Evolutionary conservation across 768 basidiomycete species (phyloP).

Genomic region (Phaeolepiota aurea): DNA sequence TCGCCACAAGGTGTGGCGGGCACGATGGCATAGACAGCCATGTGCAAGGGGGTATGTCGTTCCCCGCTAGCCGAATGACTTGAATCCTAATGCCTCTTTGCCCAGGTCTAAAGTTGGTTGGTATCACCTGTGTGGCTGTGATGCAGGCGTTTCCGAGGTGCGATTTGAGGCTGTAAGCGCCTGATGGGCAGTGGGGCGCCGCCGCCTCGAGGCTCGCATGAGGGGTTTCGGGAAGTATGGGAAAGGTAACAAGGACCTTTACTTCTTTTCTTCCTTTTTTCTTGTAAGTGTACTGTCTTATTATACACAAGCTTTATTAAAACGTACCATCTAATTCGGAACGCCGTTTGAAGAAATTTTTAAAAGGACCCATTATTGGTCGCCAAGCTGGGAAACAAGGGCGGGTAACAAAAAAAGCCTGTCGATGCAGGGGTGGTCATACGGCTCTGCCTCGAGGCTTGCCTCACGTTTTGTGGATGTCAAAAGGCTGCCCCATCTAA

Average conservation of each 20-base stretch:
- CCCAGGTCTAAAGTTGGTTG: neutral
- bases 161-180: neutral
- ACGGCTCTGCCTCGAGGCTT: constrained; percentile 38
- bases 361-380: too few relatives aligned
- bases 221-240: neutral
- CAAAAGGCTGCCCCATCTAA: constrained; percentile 22
- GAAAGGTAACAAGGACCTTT: neutral
- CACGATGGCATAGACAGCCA: neutral
- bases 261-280: neutral
- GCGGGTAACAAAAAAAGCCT: neutral
- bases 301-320: neutral
- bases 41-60: neutral
- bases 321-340: too few relatives aligned
- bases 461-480: constrained; percentile 33
- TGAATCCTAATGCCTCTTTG: neutral
- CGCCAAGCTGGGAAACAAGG: constrained; percentile 4
- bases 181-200: neutral
- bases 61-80: constrained; percentile 4
- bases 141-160: neutral
- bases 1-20: constrained; percentile 6
- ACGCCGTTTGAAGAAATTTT: too few relatives aligned
- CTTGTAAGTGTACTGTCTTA: neutral
- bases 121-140: neutral
- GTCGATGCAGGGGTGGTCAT: constrained; percentile 8
- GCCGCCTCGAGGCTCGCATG: constrained; percentile 3